Percentiles rank a stretch among this genome's conserved stretches.
phyloP scores from a whole-genome alignment of 495 filamentous ascomycete species.

The Talaromyces nanjingensis region DNA sequence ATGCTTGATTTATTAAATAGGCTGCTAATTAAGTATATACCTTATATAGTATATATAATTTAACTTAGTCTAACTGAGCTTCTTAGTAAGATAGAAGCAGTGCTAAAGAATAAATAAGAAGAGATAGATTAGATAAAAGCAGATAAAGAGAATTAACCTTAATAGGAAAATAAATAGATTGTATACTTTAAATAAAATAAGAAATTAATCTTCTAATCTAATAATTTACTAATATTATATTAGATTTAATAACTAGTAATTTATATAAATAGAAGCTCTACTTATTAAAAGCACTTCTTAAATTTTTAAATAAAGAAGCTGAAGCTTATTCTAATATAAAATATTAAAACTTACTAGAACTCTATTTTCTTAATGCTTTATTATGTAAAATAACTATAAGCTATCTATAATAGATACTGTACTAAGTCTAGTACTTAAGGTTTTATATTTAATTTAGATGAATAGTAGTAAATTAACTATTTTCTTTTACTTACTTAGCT shows the following conservation, averaged over 20 bases:
- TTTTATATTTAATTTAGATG: constrained; percentile 7
- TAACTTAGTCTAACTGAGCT: constrained; percentile 16
- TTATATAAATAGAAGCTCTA: constrained; percentile 13
- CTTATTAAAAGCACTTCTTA: constrained; percentile 10
- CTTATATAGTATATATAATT: constrained; percentile 16
- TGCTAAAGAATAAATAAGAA: constrained; percentile 9
- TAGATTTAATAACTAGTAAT: constrained; percentile 13
- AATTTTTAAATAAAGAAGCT: constrained; percentile 9
- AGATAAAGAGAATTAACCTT: not conserved
- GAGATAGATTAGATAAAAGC: constrained; percentile 12
- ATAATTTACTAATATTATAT: not conserved
- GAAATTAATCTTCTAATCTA: constrained; percentile 1
- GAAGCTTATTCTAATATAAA: constrained; percentile 17
- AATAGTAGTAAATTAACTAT: constrained; percentile 18
- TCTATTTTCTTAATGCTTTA: constrained; percentile 12
- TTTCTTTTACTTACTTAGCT: constrained; percentile 8
- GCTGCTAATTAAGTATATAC: constrained; percentile 1
- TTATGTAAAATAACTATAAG: constrained; percentile 11
- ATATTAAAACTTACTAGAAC: constrained; percentile 12
- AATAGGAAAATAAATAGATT: constrained; percentile 9
- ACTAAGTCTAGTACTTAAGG: constrained; percentile 5
- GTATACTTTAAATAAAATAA: constrained; percentile 13
- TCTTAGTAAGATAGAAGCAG: constrained; percentile 13
- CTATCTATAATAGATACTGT: constrained; percentile 12
- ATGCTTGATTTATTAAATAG: constrained; percentile 4